phyloP scores from a whole-genome alignment of 2,329 filamentous ascomycete genomes.

The Cladophialophora immunda region DNA sequence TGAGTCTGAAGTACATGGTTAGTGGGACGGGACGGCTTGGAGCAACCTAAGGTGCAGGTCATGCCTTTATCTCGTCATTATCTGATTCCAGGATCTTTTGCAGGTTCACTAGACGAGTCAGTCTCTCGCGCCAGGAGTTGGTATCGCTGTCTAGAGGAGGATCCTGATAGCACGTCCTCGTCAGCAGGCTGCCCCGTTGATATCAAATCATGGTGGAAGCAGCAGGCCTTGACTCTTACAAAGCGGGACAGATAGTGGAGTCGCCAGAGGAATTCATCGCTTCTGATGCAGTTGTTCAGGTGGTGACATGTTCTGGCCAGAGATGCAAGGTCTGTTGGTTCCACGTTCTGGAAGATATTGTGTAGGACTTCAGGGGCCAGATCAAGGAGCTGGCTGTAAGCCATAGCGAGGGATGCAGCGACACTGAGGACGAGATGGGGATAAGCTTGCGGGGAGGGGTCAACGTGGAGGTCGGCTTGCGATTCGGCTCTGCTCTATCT shows the following conservation, averaged over 20 bases:
- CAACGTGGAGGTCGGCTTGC: background rate
- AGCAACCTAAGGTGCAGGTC: slow-evolving; percentile 24
- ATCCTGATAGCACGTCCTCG: slow-evolving; percentile 21
- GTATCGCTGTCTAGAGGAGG: slow-evolving; percentile 36
- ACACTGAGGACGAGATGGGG: background rate
- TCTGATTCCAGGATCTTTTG: slow-evolving; percentile 57
- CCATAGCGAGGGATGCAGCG: slow-evolving; percentile 28
- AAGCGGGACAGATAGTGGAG: slow-evolving; percentile 67
- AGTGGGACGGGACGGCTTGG: slow-evolving; percentile 34
- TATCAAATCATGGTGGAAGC: background rate
- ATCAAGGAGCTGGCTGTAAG: slow-evolving; percentile 32
- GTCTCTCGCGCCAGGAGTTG: slow-evolving; percentile 47
- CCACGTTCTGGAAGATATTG: slow-evolving; percentile 65
- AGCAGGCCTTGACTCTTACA: slow-evolving; percentile 51
- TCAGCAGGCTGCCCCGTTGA: background rate
- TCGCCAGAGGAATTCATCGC: slow-evolving; percentile 68
- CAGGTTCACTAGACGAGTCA: slow-evolving; percentile 48
- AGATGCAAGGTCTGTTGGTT: slow-evolving; percentile 64
- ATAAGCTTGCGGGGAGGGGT: slow-evolving; percentile 5
- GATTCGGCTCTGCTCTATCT: background rate
- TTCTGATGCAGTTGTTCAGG: slow-evolving; percentile 64
- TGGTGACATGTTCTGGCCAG: slow-evolving; percentile 62
- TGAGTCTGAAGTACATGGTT: slow-evolving; percentile 32
- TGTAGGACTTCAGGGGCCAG: slow-evolving; percentile 72
- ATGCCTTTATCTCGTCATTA: slow-evolving; percentile 51